Evolutionary conservation across 306 rosid species (phyloP), one percentile per base, ranked within the genome.

Genomic region (Vicia villosa): DNA sequence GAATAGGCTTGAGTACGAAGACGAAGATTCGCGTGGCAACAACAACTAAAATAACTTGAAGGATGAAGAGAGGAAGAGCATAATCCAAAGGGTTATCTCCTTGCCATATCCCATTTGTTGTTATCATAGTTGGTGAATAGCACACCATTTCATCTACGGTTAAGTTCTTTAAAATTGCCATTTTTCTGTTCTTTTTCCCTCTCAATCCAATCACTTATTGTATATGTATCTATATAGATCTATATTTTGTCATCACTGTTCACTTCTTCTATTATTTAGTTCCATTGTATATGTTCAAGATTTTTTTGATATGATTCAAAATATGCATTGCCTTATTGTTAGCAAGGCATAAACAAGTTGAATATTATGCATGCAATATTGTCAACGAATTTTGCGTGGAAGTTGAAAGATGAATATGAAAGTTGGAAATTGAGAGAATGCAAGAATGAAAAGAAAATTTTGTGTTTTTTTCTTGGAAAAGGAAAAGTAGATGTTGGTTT

Each of bases 11-110:
- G 83, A 93, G 87, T 74, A 93, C 4, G 81, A 80, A 70, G 66
- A 86, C 89, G 17, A 88, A 80, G 5, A 75, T 0, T 49, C 88
- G 90, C 28, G 97, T 90, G 75, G 74, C 51, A 28, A 81, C 45
- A 4, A 93, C 89, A 11, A 93, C 80, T 54, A 93, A 22, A 16
- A 87, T 81, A 6, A 93, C 22, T 73, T 93, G 98, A 28, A 93
- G 63, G 20, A 88, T 80, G 83, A 93, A 88, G 74, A 88, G 96
- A 68, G 97, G 97, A 26, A 93, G 89, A 63, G 98, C 72, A 71
- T 79, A 93, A 24, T 90, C 81, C 66, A 93, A 63, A 78, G 98
- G 98, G 63, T 86, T 90, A 40, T 88, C 91, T 0, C 92, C 89
- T 59, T 82, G 86, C 94, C 93, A 90, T 20, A 93, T 41, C 22